phyloP scores from a whole-genome alignment of 495 filamentous ascomycete genomes.

The Jackrogersella minutella region DNA sequence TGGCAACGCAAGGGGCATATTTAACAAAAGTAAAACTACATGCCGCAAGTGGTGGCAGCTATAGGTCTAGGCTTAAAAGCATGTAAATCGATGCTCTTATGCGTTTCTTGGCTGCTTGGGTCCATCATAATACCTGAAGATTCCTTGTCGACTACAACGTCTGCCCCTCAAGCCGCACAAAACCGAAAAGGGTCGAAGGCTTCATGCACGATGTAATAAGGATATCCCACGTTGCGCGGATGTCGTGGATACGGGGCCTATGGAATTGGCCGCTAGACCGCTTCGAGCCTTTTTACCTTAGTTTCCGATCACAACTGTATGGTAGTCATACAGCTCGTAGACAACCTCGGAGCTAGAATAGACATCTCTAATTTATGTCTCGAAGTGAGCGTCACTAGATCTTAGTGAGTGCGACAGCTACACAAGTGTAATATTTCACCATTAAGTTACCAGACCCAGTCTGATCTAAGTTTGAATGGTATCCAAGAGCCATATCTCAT shows the following conservation, averaged over 20 bases:
- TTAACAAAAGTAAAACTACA: background rate
- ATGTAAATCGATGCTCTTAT: background rate
- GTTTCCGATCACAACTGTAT: background rate
- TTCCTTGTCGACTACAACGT: constrained; percentile 11
- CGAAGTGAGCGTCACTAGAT: background rate
- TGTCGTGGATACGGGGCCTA: constrained; percentile 6
- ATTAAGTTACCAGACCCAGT: background rate
- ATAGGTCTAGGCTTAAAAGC: background rate
- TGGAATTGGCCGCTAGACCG: constrained; percentile 14
- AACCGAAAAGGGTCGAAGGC: constrained; percentile 20
- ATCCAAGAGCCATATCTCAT: background rate
- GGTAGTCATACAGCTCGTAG: constrained; percentile 8
- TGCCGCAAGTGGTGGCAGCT: background rate
- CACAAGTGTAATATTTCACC: background rate
- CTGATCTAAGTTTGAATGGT: background rate
- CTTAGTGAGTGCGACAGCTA: background rate
- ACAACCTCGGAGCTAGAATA: constrained; percentile 13
- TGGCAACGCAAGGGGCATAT: background rate
- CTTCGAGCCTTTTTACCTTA: background rate
- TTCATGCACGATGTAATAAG: constrained; percentile 21
- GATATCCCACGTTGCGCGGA: constrained; percentile 20
- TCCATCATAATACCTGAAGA: background rate
- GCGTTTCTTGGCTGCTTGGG: background rate
- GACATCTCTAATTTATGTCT: background rate
- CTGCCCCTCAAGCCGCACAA: background rate